Conservation (phyloP, 495 filamentous ascomycete species). For the Glarea lozoyensis region DNA sequence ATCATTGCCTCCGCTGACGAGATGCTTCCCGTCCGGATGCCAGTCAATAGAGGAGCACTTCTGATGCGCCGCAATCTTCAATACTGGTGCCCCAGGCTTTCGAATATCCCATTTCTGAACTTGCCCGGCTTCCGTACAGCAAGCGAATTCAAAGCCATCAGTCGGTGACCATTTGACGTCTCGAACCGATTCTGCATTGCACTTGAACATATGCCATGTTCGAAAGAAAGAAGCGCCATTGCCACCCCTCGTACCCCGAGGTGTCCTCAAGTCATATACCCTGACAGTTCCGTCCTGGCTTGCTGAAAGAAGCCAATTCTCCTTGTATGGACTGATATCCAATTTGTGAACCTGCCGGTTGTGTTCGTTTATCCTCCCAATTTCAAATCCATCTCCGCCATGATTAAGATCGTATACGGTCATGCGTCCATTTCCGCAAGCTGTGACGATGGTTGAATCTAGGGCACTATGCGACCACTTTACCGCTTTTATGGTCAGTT, state of each 20-base stretch:
- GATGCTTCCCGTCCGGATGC: conserved; percentile 90
- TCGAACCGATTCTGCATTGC: conserved; percentile 66
- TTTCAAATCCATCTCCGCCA: conserved; percentile 52
- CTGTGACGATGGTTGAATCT: conserved; percentile 67
- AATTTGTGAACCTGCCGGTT: conserved; percentile 85
- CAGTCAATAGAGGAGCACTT: conserved; percentile 81
- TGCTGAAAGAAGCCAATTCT: conserved; percentile 71
- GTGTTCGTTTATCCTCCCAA: conserved; percentile 67
- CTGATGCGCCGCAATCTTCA: conserved; percentile 80
- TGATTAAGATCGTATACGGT: conserved; percentile 72
- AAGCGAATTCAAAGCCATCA: conserved; percentile 79
- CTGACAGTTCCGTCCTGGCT: conserved; percentile 89
- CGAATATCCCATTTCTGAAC: conserved; percentile 52
- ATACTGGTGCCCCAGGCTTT: conserved; percentile 31
- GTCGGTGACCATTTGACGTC: conserved; percentile 85
- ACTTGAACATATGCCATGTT: conserved; percentile 33
- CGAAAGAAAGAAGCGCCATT: conserved; percentile 36
- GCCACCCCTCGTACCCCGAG: conserved; percentile 26
- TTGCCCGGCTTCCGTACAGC: conserved; percentile 76
- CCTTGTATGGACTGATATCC: conserved; percentile 77
- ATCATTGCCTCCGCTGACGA: conserved; percentile 77
- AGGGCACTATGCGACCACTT: conserved; percentile 69
- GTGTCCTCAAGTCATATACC: conserved; percentile 40
- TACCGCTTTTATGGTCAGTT: conserved; percentile 73
- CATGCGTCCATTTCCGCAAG: conserved; percentile 78